Percentiles rank a stretch among this genome's conserved stretches.
Evolutionary conservation across 306 rosid species (phyloP).

Genomic region (Glycine soja): DNA sequence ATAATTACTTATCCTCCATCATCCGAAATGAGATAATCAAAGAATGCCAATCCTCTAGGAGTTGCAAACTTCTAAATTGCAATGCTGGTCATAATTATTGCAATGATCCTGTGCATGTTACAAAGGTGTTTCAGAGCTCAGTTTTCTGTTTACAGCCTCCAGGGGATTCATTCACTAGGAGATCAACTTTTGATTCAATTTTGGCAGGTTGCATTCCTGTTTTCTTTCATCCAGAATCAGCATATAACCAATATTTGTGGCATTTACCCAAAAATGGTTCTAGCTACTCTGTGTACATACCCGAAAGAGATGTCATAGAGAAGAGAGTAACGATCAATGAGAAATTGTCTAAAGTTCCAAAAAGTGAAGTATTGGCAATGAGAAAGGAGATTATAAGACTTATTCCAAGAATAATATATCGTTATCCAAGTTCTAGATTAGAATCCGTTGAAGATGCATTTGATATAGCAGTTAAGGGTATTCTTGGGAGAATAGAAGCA

Average conservation of each 20-base stretch:
- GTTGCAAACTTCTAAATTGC: slow-evolving; percentile 54
- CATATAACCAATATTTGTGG: slow-evolving; percentile 68
- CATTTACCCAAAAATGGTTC: slow-evolving; percentile 52
- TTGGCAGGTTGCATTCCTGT: slow-evolving; percentile 69
- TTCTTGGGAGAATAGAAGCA: too few species aligned
- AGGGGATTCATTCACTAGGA: slow-evolving; percentile 64
- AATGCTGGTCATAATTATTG: slow-evolving; percentile 26
- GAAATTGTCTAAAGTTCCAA: slow-evolving; percentile 45
- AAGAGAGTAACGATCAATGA: slow-evolving; percentile 48
- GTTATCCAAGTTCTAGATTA: too few species aligned
- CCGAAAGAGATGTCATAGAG: slow-evolving; percentile 44
- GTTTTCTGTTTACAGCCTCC: slow-evolving; percentile 43
- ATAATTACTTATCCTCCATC: background rate
- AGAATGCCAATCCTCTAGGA: slow-evolving; percentile 49
- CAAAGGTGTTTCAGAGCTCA: slow-evolving; percentile 53
- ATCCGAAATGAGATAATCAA: slow-evolving; percentile 42
- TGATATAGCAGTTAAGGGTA: too few species aligned
- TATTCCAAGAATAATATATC: too few species aligned
- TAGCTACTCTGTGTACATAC: slow-evolving; percentile 53
- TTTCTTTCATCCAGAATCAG: slow-evolving; percentile 63
- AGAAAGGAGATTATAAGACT: slow-evolving; percentile 52
- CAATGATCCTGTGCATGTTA: slow-evolving; percentile 46
- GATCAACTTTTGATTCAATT: slow-evolving; percentile 67
- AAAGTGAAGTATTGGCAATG: slow-evolving; percentile 50
- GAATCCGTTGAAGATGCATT: too few species aligned